Conservation (phyloP, 192 early-diverging fungal genomes). For the Spizellomyces sp. region DNA sequence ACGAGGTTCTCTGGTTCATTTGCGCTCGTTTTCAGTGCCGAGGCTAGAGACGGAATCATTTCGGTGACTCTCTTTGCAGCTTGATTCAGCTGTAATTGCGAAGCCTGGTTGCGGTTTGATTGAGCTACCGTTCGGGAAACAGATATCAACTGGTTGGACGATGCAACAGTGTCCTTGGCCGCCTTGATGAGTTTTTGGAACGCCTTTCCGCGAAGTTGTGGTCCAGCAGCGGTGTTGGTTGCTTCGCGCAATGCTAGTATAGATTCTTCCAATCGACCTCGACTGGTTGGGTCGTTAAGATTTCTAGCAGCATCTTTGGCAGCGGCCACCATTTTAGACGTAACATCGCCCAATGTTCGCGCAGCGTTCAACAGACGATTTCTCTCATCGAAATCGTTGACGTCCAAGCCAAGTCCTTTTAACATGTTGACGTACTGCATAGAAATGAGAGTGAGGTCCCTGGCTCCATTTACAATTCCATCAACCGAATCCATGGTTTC, state of each 20-base stretch:
- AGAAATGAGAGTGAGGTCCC: slow-evolving; percentile 47
- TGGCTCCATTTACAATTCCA: slow-evolving; percentile 46
- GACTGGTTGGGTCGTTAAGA: slow-evolving; percentile 24
- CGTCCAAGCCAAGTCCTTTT: slow-evolving; percentile 39
- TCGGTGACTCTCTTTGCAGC: slow-evolving; percentile 46
- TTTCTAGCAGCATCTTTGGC: slow-evolving; percentile 50
- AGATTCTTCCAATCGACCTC: slow-evolving; percentile 26
- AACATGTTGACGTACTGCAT: slow-evolving; percentile 55
- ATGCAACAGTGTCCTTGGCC: slow-evolving; percentile 44
- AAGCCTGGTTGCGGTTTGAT: slow-evolving; percentile 56
- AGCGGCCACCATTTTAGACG: slow-evolving; percentile 48
- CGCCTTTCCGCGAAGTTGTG: slow-evolving; percentile 38
- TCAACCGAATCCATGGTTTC: slow-evolving; percentile 43
- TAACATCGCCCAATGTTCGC: slow-evolving; percentile 43
- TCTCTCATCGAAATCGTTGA: slow-evolving; percentile 35
- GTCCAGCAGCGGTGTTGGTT: slow-evolving; percentile 36
- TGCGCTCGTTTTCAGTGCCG: slow-evolving; percentile 32
- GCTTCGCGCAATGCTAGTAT: slow-evolving; percentile 18
- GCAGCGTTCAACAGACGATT: slow-evolving; percentile 43
- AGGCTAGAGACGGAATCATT: slow-evolving; percentile 33
- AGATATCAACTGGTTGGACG: slow-evolving; percentile 51
- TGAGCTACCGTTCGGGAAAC: slow-evolving; percentile 41
- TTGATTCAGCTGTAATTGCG: slow-evolving; percentile 54
- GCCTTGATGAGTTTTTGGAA: slow-evolving; percentile 49
- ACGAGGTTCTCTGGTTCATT: slow-evolving; percentile 42